These are phyloP conservation scores for Inonotus hispidus DNA, from an alignment of 1,284 basidiomycete genomes.

Conservation along the genomic window DNA sequence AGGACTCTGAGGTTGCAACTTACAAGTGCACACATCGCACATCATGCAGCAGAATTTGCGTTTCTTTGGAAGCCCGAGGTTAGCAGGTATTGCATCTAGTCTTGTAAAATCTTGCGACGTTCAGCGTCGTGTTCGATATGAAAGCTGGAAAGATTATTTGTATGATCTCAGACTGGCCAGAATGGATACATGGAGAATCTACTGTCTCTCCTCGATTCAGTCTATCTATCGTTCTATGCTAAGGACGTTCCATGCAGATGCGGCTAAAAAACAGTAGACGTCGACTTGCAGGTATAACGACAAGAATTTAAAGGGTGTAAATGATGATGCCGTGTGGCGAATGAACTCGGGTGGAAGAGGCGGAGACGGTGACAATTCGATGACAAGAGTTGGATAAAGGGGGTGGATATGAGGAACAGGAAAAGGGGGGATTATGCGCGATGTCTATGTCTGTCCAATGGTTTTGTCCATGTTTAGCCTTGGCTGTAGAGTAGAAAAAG, in stretches of 20 bases:
- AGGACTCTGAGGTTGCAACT: too few species aligned
- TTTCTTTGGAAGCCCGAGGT: too few species aligned
- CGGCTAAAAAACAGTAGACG: neutral
- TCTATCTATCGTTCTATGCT: neutral
- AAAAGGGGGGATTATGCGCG: neutral
- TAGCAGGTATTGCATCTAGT: too few species aligned
- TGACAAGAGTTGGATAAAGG: neutral
- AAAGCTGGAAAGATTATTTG: too few species aligned
- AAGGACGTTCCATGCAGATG: neutral
- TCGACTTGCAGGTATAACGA: neutral
- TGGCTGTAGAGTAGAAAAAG: neutral
- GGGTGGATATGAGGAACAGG: neutral
- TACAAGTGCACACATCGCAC: too few species aligned
- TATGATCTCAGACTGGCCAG: too few species aligned
- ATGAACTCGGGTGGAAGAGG: neutral
- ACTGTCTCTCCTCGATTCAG: too few species aligned
- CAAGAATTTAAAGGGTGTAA: neutral
- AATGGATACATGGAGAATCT: neutral
- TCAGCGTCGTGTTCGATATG: too few species aligned
- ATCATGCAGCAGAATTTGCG: too few species aligned
- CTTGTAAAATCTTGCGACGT: too few species aligned
- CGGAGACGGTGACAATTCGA: neutral
- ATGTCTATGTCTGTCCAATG: neutral
- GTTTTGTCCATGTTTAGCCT: neutral
- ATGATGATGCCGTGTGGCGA: neutral